Conservation (phyloP, 2,329 filamentous ascomycete species). For the Botrytis paeoniae region DNA sequence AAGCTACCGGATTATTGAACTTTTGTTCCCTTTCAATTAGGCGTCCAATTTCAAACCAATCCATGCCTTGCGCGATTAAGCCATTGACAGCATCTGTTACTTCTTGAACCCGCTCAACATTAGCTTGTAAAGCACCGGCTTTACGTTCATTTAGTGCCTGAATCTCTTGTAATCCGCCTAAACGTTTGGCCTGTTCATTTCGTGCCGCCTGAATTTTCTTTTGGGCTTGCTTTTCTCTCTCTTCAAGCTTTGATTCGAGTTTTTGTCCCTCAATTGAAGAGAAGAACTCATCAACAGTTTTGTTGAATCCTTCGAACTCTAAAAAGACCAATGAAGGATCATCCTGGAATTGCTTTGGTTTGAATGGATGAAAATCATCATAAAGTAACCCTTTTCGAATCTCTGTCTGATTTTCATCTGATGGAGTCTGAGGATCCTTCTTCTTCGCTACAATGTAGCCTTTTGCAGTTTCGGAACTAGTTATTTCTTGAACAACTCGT, state of each 20-base stretch:
- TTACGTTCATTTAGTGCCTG: slow-evolving; percentile 84
- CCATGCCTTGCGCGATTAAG: slow-evolving; percentile 90
- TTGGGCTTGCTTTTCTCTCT: slow-evolving; percentile 77
- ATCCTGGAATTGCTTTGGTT: slow-evolving; percentile 73
- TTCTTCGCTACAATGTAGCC: slow-evolving; percentile 87
- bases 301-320: slow-evolving; percentile 82
- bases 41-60: slow-evolving; percentile 89
- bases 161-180: slow-evolving; percentile 77
- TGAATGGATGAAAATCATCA: slow-evolving; percentile 93
- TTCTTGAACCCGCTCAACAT: slow-evolving; percentile 87
- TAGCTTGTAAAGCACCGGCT: slow-evolving; percentile 85
- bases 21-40: slow-evolving; percentile 85
- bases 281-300: slow-evolving; percentile 94
- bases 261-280: slow-evolving; percentile 95
- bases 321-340: slow-evolving; percentile 66
- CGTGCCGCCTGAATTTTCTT: slow-evolving; percentile 82
- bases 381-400: slow-evolving; percentile 59
- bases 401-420: slow-evolving; percentile 39
- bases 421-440: slow-evolving; percentile 35
- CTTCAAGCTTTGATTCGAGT: slow-evolving; percentile 76
- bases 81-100: slow-evolving; percentile 90
- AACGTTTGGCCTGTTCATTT: slow-evolving; percentile 77
- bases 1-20: slow-evolving; percentile 77
- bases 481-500: slow-evolving; percentile 66
- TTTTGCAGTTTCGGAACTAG: slow-evolving; percentile 60